Evolutionary conservation across 345 rosid genomes (phyloP).

Genomic region (Pelargonium nanum): DNA sequence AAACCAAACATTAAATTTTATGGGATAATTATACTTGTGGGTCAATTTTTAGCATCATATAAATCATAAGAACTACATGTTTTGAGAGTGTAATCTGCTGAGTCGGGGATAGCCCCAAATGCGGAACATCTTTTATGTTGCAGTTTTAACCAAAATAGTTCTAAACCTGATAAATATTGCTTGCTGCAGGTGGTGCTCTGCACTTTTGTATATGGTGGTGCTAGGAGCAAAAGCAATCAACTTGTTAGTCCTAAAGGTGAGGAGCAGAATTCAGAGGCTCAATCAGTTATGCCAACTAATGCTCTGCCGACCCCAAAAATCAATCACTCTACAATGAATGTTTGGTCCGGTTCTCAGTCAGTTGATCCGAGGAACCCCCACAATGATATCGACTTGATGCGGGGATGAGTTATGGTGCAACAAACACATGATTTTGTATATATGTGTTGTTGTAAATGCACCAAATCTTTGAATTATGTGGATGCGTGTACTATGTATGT

Average conservation of each 20-base stretch:
- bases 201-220: slow-evolving; percentile 68
- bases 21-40: not conserved
- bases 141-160: too few relatives aligned
- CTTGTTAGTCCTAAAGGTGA: slow-evolving; percentile 33
- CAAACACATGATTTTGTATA: slow-evolving; percentile 62
- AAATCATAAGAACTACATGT: too few relatives aligned
- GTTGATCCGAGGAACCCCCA: slow-evolving; percentile 64
- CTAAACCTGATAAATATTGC: slow-evolving; percentile 1
- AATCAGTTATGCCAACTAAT: slow-evolving; percentile 22
- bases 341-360: slow-evolving; percentile 58
- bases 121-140: too few relatives aligned
- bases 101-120: too few relatives aligned
- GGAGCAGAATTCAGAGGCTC: slow-evolving; percentile 24
- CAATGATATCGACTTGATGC: slow-evolving; percentile 78
- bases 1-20: too few relatives aligned
- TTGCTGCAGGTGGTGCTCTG: slow-evolving; percentile 74
- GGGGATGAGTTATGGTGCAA: slow-evolving; percentile 60
- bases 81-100: too few relatives aligned
- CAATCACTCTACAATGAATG: slow-evolving; percentile 33
- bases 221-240: slow-evolving; percentile 51
- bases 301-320: slow-evolving; percentile 36
- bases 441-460: slow-evolving; percentile 53
- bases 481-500: too few relatives aligned
- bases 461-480: slow-evolving; percentile 13
- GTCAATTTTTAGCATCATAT: not conserved